These are phyloP conservation scores for Carex arenaria DNA, from an alignment of 202 grass and related monocot genomes.

Conservation along the genomic window DNA sequence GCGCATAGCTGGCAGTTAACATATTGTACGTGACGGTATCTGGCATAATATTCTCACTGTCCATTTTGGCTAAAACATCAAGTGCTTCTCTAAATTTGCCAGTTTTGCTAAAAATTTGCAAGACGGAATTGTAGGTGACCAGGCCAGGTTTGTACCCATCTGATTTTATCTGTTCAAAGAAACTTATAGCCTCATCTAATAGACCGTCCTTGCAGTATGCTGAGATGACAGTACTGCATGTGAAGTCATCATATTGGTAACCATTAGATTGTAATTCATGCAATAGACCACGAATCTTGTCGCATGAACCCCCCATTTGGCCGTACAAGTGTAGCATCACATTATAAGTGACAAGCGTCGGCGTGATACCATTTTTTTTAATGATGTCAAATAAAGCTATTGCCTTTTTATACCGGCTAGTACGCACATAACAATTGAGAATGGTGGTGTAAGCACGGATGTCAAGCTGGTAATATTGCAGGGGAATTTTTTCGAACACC, in stretches of 20 bases:
- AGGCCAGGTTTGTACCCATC: conserved; percentile 48
- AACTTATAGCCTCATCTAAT: conserved; percentile 44
- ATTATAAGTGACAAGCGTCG: conserved; percentile 87
- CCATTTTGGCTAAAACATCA: conserved; percentile 69
- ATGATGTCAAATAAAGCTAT: conserved; percentile 55
- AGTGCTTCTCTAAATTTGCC: conserved; percentile 54
- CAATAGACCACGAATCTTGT: conserved; percentile 44
- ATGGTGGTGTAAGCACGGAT: conserved; percentile 79
- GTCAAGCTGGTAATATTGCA: conserved; percentile 44
- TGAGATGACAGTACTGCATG: conserved; percentile 72
- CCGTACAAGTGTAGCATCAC: conserved; percentile 83
- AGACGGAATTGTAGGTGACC: conserved; percentile 71
- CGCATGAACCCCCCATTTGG: conserved; percentile 74
- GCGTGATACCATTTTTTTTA: conserved; percentile 38
- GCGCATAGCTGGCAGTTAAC: conserved; percentile 56
- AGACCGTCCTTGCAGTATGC: conserved; percentile 59
- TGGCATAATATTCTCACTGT: conserved; percentile 44
- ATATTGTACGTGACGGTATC: conserved; percentile 77
- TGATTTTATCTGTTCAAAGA: conserved; percentile 62
- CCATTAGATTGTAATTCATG: conserved; percentile 48
- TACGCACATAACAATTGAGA: conserved; percentile 59
- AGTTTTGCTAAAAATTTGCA: conserved; percentile 77
- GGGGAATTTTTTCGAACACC: conserved; percentile 69
- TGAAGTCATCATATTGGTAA: conserved; percentile 62
- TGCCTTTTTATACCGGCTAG: conserved; percentile 49